Evolutionary conservation across 257 asterid species (phyloP).

Genomic region (Thymus quinquecostatus): DNA sequence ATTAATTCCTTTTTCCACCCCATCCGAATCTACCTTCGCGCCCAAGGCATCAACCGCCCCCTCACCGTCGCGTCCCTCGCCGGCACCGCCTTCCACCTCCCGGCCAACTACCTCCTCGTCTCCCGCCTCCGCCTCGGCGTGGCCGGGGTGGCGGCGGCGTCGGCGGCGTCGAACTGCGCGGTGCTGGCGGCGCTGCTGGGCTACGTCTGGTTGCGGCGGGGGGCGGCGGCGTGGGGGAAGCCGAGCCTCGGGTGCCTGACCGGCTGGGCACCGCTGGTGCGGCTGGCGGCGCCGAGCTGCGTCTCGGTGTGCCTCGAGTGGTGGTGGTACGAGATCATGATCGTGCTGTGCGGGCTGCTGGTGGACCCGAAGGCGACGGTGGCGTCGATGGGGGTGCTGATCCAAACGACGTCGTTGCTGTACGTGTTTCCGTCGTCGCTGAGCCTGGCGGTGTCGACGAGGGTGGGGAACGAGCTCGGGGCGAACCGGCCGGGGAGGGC

Average conservation of each 20-base stretch:
- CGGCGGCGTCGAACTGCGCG: conserved; percentile 59
- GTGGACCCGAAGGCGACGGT: conserved; percentile 79
- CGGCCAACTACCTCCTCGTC: conserved; percentile 55
- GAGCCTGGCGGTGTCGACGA: conserved; percentile 73
- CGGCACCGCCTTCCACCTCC: conserved; percentile 64
- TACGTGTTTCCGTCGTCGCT: conserved; percentile 76
- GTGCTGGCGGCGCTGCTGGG: conserved; percentile 44
- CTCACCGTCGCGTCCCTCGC: conserved; percentile 61
- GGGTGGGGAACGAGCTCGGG: conserved; percentile 86
- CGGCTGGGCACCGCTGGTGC: conserved; percentile 78
- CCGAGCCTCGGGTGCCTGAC: conserved; percentile 58
- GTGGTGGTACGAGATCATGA: conserved; percentile 98
- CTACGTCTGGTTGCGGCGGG: conserved; percentile 50
- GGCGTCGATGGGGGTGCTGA: conserved; percentile 80
- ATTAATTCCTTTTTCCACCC: conserved; percentile 79
- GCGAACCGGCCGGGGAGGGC: conserved; percentile 70
- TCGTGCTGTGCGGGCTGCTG: conserved; percentile 68
- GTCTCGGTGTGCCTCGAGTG: conserved; percentile 85
- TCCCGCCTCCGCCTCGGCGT: conserved; percentile 58
- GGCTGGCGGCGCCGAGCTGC: conserved; percentile 82
- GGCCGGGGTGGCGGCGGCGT: conserved; percentile 79
- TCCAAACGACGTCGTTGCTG: conserved; percentile 74
- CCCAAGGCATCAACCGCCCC: conserved; percentile 83
- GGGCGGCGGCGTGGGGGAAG: conserved; percentile 61
- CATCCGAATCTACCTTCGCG: conserved; percentile 80